Conservation (phyloP, 331 rosid genomes). For the Acacia pycnantha region DNA sequence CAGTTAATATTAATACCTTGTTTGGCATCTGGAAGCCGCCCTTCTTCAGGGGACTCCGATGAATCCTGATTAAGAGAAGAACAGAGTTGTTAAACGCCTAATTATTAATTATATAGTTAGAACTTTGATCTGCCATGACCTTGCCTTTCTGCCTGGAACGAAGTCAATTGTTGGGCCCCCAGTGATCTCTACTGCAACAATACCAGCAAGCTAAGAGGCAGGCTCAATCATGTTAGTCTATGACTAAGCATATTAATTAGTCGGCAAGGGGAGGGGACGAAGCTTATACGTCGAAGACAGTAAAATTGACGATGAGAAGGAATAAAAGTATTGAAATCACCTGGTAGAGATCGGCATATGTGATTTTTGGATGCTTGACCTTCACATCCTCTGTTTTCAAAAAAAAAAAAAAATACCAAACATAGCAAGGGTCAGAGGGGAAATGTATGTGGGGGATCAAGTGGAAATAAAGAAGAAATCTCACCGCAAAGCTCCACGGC, state of each 20-base stretch:
- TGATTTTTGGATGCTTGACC: conserved; percentile 58
- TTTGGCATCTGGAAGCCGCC: conserved; percentile 90
- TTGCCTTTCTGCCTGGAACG: conserved; percentile 85
- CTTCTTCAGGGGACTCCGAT: conserved; percentile 55
- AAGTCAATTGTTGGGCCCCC: conserved; percentile 87
- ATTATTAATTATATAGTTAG: no score
- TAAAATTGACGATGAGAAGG: neutral
- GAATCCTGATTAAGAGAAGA: conserved; percentile 53
- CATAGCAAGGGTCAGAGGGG: neutral
- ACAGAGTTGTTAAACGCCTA: neutral
- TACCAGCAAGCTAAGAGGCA: conserved; percentile 78
- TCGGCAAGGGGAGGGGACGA: neutral
- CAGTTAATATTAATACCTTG: conserved; percentile 39
- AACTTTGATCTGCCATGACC: neutral
- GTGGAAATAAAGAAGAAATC: neutral
- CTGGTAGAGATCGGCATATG: conserved; percentile 95
- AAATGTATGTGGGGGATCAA: neutral
- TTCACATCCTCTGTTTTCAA: conserved; percentile 76
- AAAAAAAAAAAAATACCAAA: neutral
- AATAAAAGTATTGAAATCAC: conserved; percentile 38
- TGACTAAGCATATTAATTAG: neutral
- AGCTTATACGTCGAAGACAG: neutral
- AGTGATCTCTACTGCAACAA: conserved; percentile 85
- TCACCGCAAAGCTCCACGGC: conserved; percentile 83
- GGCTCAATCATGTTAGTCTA: neutral